Evolutionary conservation across 2,329 filamentous ascomycete genomes (phyloP), one percentile per base, ranked within the genome.

Genomic region (Verticillium dahliae): DNA sequence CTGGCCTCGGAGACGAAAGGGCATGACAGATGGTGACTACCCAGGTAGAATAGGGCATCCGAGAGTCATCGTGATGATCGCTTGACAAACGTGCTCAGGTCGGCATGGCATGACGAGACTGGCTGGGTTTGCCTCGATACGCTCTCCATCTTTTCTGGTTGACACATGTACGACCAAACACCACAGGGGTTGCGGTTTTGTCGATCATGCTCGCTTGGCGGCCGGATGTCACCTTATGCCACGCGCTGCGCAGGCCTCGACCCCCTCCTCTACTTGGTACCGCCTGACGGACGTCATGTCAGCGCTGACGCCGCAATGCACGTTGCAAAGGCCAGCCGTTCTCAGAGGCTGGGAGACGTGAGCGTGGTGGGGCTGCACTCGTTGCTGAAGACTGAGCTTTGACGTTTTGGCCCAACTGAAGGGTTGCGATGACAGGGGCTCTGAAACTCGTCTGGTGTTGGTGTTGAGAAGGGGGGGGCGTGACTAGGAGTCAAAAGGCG

Each of bases 371-470:
- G 35, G 57, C 38, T 38, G 55, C 31, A 15, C 35, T 35, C 34
- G 33, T n/a, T 57, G 33, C 34, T 57, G 55, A 37, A 57, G 55
- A 50, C 27, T 33, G 57, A 18, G 45, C 45, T 52, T 52, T 52
- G 45, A 52, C 45, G 45, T 52, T 52, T 52, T 52, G 45, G 10
- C 45, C 45, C 45, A 52, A 13, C 45, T 22, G 45, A 52, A 31
- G 57, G 57, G 57, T 58, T 58, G 57, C 57, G 57, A 58, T 58
- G 57, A 14, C 57, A 58, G 57, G 57, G 57, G n/a, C 57, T 31
- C 35, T 58, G 57, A 58, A 58, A 58, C 57, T 34, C 38, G 27
- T 31, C 57, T 58, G 57, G 38, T 52, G 45, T 52, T 52, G 45
- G 45, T 52, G 45, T 52, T 52, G 45, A 52, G 18, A 18, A 18